Evolutionary conservation across 2,329 filamentous ascomycete genomes (phyloP).

Genomic region (Hymenoscyphus salicellus): DNA sequence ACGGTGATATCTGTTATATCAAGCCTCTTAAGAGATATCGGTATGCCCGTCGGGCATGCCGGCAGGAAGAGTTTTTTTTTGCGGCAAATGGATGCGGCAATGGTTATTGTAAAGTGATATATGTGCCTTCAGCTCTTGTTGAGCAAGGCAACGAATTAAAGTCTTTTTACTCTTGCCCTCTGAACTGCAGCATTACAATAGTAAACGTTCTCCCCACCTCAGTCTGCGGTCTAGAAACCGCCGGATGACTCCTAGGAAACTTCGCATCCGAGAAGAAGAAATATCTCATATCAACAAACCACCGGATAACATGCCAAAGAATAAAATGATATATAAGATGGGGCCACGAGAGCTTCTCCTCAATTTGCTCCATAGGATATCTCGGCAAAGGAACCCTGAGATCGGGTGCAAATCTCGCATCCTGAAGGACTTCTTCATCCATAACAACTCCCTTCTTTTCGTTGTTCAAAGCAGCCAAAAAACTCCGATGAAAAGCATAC

Average conservation of each 20-base stretch:
- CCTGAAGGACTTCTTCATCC: not conserved
- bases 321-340: slow-evolving; percentile 16
- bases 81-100: too few species aligned
- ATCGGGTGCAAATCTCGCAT: not conserved
- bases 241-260: slow-evolving; percentile 14
- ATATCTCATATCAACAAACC: slow-evolving; percentile 17
- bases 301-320: slow-evolving; percentile 15
- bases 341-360: slow-evolving; percentile 14
- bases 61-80: too few species aligned
- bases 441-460: not conserved
- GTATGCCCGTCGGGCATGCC: too few species aligned
- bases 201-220: slow-evolving; percentile 10
- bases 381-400: not conserved
- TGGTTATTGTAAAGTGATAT: too few species aligned
- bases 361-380: slow-evolving; percentile 13
- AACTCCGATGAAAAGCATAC: slow-evolving; percentile 20
- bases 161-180: too few species aligned
- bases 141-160: too few species aligned
- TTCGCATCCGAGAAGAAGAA: slow-evolving; percentile 22
- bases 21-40: too few species aligned
- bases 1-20: too few species aligned
- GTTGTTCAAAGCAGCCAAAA: slow-evolving; percentile 16
- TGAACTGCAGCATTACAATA: too few species aligned
- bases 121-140: too few species aligned
- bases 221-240: slow-evolving; percentile 13